Evolutionary conservation across 805 yeast species (phyloP).

Genomic region (Komagataella phaffii): DNA sequence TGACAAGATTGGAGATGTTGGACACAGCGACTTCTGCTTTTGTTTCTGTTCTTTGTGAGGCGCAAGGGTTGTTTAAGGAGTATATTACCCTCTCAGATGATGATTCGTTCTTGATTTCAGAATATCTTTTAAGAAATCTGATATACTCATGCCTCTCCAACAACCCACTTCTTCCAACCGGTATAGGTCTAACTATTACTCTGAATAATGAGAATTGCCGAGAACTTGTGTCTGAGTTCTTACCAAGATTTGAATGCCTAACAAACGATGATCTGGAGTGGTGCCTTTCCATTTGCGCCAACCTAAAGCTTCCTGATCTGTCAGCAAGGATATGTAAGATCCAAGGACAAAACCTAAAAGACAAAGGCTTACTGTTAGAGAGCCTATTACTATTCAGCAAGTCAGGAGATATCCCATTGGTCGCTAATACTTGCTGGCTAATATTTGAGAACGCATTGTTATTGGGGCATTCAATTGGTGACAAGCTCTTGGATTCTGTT

Average conservation of each 20-base stretch:
- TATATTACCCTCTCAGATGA: slow-evolving; percentile 11
- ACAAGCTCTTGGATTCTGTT: slow-evolving; percentile 23
- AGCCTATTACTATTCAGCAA: slow-evolving; percentile 51
- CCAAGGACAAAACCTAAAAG: slow-evolving; percentile 28
- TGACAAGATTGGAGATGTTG: slow-evolving; percentile 44
- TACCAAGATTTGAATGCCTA: slow-evolving; percentile 46
- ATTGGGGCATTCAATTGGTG: slow-evolving; percentile 39
- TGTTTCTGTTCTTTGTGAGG: slow-evolving; percentile 46
- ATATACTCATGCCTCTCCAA: slow-evolving; percentile 39
- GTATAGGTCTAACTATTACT: slow-evolving; percentile 47
- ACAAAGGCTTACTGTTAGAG: slow-evolving; percentile 29
- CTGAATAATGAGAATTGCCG: slow-evolving; percentile 29
- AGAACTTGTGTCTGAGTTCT: slow-evolving; percentile 36
- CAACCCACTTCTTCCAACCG: slow-evolving; percentile 48
- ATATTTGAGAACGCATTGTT: slow-evolving; percentile 48
- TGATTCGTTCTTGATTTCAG: slow-evolving; percentile 1
- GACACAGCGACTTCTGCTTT: slow-evolving; percentile 55
- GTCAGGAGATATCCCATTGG: slow-evolving; percentile 41
- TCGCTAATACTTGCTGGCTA: slow-evolving; percentile 40
- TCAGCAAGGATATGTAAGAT: slow-evolving; percentile 40
- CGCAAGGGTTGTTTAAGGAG: slow-evolving; percentile 41
- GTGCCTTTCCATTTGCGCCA: slow-evolving; percentile 62
- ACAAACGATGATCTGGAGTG: slow-evolving; percentile 73
- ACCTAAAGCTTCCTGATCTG: slow-evolving; percentile 44
- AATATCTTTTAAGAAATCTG: slow-evolving; percentile 26